These are phyloP conservation scores for Boletus vermiculosoides DNA, from an alignment of 768 basidiomycete genomes.

Conservation along the genomic window DNA sequence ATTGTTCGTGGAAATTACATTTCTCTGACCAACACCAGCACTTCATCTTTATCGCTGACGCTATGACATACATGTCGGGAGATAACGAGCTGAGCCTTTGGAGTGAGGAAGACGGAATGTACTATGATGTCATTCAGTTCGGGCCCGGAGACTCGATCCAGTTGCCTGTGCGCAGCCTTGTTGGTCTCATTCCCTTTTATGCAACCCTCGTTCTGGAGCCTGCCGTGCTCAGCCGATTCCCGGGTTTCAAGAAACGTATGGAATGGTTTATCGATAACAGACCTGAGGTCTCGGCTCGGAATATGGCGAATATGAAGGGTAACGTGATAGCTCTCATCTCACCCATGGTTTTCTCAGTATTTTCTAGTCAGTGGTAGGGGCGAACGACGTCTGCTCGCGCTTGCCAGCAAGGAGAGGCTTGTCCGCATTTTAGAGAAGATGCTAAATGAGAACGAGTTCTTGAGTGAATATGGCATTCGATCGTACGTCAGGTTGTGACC, in stretches of 20 bases:
- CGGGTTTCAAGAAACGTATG: slow-evolving; percentile 97
- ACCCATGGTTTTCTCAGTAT: background rate
- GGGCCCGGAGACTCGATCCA: slow-evolving; percentile 81
- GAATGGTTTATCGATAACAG: slow-evolving; percentile 98
- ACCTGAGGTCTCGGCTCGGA: slow-evolving; percentile 81
- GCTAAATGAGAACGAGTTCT: slow-evolving; percentile 96
- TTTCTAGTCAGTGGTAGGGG: slow-evolving; percentile 61
- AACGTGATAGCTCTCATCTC: slow-evolving; percentile 8
- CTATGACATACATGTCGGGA: slow-evolving; percentile 91
- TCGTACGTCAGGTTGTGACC: slow-evolving; percentile 57
- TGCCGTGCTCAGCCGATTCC: slow-evolving; percentile 81
- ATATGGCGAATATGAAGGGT: slow-evolving; percentile 97
- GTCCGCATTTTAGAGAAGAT: slow-evolving; percentile 90
- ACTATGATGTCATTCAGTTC: slow-evolving; percentile 96
- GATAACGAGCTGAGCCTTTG: slow-evolving; percentile 81
- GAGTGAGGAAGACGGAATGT: slow-evolving; percentile 97
- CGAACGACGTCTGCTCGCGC: slow-evolving; percentile 82
- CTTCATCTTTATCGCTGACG: slow-evolving; percentile 97
- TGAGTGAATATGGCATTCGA: slow-evolving; percentile 93
- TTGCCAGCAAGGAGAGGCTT: slow-evolving; percentile 90
- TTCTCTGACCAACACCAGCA: slow-evolving; percentile 51
- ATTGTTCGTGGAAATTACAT: slow-evolving; percentile 1
- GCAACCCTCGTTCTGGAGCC: slow-evolving; percentile 95
- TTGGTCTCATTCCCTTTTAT: slow-evolving; percentile 97
- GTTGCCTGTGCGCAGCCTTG: slow-evolving; percentile 89